Base-by-base conservation (phyloP, 1,284 basidiomycete genomes). In the Meripilus lineatus region DNA sequence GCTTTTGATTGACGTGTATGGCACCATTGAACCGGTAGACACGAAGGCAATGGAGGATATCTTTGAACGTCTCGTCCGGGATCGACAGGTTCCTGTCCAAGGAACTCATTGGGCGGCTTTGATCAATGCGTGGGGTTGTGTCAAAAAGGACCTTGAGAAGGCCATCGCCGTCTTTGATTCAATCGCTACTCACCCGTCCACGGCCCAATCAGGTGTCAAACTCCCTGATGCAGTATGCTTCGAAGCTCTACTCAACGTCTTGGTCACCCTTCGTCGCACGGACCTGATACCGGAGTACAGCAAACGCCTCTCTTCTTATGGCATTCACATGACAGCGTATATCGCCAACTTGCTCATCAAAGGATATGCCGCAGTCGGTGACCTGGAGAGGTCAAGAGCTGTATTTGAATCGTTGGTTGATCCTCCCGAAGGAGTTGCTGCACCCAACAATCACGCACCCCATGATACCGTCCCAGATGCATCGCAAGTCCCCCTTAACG, bases 341-440 rank as follows among this genome's bases (percentile, higher is more conserved):
- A 89, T 98, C 50, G 89, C 88, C 35, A 99, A 99, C 66, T 73
- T 90, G 49, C 68, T 97, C 54, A 98, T 99, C 70, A 86, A 86
- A 60, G 91, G 89, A 2, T 89, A 93, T 58, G 84, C 93, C 0
- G 73, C 80, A 22, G 75, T 75, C 5, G 84, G 85, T 4, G 72
- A 85, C 37, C 71, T 96, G 42, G 79, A 79, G 22, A 68, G 75
- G 35, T 82, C 93, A 0, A 72, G 93, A 26, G 66, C 64, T 23
- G 68, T 96, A 38, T 99, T 99, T 62, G 91, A 94, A 63, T 67
- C 72, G n/a, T 75, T 99, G 64, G 68, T 70, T n/a, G 94, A 99
- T 61, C 87, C 90, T 1, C 76, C 88, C 0, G 76, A 77, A 32
- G 95, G 95, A 40, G 75, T 95, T 10, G 94, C 94, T 2, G 93